These are phyloP conservation scores for Neolentinus lepideus DNA, from an alignment of 1,284 basidiomycete genomes.

Conservation along the genomic window DNA sequence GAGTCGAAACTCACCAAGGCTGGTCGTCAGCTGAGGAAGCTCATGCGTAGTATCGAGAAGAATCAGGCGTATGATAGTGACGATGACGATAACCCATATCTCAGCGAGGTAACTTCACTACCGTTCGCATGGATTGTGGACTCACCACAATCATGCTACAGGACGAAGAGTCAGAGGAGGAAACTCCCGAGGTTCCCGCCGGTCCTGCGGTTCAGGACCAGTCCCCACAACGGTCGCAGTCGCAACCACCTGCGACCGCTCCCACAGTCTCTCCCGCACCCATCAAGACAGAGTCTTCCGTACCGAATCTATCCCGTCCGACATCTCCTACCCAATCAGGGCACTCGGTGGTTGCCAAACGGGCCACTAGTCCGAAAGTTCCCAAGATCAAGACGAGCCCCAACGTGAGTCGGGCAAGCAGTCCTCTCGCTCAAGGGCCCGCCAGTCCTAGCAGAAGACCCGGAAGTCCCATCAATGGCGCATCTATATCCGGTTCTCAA, in stretches of 20 bases:
- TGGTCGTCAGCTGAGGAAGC: conserved; percentile 71
- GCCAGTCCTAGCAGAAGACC: conserved; percentile 27
- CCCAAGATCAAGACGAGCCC: conserved; percentile 1
- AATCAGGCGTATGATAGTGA: conserved; percentile 76
- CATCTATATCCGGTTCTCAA: conserved; percentile 8
- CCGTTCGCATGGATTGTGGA: not conserved
- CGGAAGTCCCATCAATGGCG: conserved; percentile 6
- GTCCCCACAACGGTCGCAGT: conserved; percentile 20
- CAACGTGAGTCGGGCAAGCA: conserved; percentile 40
- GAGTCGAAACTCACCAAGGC: conserved; percentile 54
- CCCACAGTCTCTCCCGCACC: conserved; percentile 7
- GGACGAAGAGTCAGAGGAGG: conserved; percentile 66
- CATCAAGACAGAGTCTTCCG: conserved; percentile 6
- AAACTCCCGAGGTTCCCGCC: conserved; percentile 37
- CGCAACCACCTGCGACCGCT: conserved; percentile 25
- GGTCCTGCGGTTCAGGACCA: conserved; percentile 55
- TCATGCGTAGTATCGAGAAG: conserved; percentile 67
- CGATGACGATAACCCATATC: conserved; percentile 76
- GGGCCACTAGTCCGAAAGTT: conserved; percentile 18
- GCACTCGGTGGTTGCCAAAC: conserved; percentile 73
- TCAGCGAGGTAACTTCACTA: conserved; percentile 51
- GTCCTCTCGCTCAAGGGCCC: conserved; percentile 37
- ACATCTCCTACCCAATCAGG: conserved; percentile 53
- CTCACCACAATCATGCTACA: conserved; percentile 16
- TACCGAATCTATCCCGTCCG: conserved; percentile 34